Base-by-base conservation (phyloP, 208 protist species). In the Leishmania amazonensis region DNA sequence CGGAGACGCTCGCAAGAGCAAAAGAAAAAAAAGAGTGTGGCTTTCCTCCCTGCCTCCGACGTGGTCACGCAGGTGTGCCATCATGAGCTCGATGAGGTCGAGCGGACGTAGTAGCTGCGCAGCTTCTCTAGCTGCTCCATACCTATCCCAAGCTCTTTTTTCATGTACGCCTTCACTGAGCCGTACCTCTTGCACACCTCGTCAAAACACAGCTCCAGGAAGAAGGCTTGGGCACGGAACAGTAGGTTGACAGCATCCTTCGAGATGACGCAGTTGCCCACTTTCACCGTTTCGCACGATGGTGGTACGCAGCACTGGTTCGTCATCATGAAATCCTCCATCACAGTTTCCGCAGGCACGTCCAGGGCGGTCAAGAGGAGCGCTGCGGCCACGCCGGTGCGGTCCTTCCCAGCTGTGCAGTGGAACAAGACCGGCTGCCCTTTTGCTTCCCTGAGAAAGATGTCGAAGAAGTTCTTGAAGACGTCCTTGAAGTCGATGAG, bases 391-490 rank as follows among this genome's bases (percentile, higher is more conserved):
- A 89, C 58, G 28, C 89, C 89, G 5, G 89, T 91, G 31, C 89
- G 81, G 75, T 93, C 89, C 65, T 91, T 93, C 7, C 89, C 87
- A 0, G 85, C 87, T 0, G 85, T 91, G 75, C 89, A 93, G 80
- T 91, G 89, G 35, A 93, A 88, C 5, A 91, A 72, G 21, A 81
- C 74, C 5, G 85, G 76, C 70, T 72, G 28, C 24, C 85, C 85
- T 64, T 85, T 85, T 4, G 80, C 85, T 19, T 81, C 65, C 11
- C 40, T 57, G 51, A 91, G 64, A 8, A 90, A 64, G 1, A 84
- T 21, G 6, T 80, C 24, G 71, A 91, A 89, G 71, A 91, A 89
- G 13, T 17, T 21, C 57, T 38, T 76, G 76, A 85, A 87, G 75
- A 78, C 67, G 57, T 70, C 38, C 40, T 85, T 88, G 80, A 83